Conservation (phyloP, 306 rosid species). For the Begonia fuchsioides region DNA sequence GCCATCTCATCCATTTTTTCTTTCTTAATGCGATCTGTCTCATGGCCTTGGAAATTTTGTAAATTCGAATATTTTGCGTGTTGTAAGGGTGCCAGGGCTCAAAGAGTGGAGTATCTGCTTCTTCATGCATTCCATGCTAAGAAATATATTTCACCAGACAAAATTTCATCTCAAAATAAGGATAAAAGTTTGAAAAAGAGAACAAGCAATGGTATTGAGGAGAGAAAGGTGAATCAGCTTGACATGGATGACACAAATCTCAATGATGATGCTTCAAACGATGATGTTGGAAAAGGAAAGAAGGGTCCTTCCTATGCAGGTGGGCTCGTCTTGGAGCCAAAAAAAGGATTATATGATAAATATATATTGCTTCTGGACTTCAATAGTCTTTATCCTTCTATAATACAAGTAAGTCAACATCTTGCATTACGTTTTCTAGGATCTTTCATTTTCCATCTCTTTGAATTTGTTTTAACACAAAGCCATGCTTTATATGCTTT, state of each 20-base stretch:
- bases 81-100: constrained; percentile 99
- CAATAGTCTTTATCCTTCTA: constrained; percentile 97
- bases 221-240: constrained; percentile 32
- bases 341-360: constrained; percentile 90
- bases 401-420: constrained; percentile 61
- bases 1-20: constrained; percentile 8
- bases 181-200: constrained; percentile 47
- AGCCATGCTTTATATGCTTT: not conserved
- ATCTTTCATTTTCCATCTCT: constrained; percentile 2
- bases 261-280: constrained; percentile 33
- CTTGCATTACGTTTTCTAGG: constrained; percentile 1
- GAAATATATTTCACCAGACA: constrained; percentile 87
- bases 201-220: constrained; percentile 31
- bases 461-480: no score
- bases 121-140: constrained; percentile 90
- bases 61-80: not conserved
- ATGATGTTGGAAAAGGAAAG: constrained; percentile 53
- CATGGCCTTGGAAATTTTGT: constrained; percentile 3
- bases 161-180: constrained; percentile 37
- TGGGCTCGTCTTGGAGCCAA: constrained; percentile 96
- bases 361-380: constrained; percentile 84
- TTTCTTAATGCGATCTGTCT: constrained; percentile 10
- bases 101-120: constrained; percentile 87
- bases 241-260: constrained; percentile 33
- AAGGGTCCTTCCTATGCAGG: constrained; percentile 84